A percentile compares a stretch with the other conserved stretches of the same genome.
Conservation (phyloP, 2,329 filamentous ascomycete species). For the Gaeumannomyces sp. region DNA sequence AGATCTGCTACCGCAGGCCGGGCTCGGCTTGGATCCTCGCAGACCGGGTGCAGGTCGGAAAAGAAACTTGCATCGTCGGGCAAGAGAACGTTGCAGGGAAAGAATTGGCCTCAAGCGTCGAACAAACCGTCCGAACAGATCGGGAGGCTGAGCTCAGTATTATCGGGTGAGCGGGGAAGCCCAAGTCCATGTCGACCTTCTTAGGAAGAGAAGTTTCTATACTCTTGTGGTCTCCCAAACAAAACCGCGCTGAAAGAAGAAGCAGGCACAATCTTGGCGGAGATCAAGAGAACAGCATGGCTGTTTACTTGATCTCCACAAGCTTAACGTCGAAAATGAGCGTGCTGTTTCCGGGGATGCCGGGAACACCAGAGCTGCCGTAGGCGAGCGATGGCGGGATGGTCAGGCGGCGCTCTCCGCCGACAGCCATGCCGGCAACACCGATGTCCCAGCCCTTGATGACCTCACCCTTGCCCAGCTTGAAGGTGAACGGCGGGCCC, state of each 20-base stretch:
- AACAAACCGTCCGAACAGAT: neutral
- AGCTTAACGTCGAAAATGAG: slow-evolving; percentile 90
- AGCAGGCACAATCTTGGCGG: neutral
- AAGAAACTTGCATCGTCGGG: slow-evolving; percentile 29
- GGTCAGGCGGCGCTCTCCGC: slow-evolving; percentile 86
- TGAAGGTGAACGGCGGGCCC: slow-evolving; percentile 95
- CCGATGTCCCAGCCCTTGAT: slow-evolving; percentile 99
- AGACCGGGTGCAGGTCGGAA: slow-evolving; percentile 40
- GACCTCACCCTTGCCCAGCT: slow-evolving; percentile 87
- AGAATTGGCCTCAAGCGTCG: slow-evolving; percentile 1
- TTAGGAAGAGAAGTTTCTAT: too few species aligned
- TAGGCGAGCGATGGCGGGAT: slow-evolving; percentile 87
- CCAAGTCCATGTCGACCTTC: neutral
- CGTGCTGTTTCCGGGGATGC: slow-evolving; percentile 86
- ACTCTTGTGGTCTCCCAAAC: too few species aligned
- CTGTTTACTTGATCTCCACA: slow-evolving; percentile 68
- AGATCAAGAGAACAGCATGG: neutral
- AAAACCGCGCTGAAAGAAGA: neutral
- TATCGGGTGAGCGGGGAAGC: neutral
- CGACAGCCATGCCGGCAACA: slow-evolving; percentile 83
- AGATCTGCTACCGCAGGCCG: slow-evolving; percentile 30
- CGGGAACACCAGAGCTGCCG: slow-evolving; percentile 73
- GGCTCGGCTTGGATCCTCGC: slow-evolving; percentile 29
- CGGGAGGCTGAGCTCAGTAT: neutral
- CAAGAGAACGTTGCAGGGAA: neutral